Percentiles rank a stretch among this genome's conserved stretches.
phyloP scores from a whole-genome alignment of 345 rosid genomes.

The Rhizophora apiculata region DNA sequence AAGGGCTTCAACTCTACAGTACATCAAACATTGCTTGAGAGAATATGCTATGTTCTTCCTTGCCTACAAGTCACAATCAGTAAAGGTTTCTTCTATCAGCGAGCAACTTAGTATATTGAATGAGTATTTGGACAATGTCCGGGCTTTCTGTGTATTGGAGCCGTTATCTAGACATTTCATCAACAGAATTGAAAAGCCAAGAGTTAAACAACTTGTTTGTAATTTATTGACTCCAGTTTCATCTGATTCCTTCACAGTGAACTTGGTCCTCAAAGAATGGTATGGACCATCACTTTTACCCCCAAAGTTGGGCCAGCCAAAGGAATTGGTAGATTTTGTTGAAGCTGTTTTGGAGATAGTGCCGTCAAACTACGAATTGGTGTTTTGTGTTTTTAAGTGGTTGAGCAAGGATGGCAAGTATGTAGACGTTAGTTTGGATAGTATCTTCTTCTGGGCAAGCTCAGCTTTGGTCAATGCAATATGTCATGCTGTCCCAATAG shows the following conservation, averaged over 20 bases:
- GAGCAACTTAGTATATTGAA: slow-evolving; percentile 49
- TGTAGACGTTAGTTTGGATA: slow-evolving; percentile 22
- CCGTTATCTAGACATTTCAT: slow-evolving; percentile 70
- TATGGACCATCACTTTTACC: slow-evolving; percentile 76
- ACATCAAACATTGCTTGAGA: slow-evolving; percentile 55
- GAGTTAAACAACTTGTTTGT: slow-evolving; percentile 52
- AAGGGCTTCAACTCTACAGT: slow-evolving; percentile 41
- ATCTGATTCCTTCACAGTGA: slow-evolving; percentile 45
- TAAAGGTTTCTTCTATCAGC: slow-evolving; percentile 34
- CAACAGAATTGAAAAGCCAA: slow-evolving; percentile 49
- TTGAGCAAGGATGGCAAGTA: slow-evolving; percentile 28
- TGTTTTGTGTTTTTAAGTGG: slow-evolving; percentile 56
- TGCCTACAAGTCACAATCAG: slow-evolving; percentile 26
- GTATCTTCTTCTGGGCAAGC: slow-evolving; percentile 73
- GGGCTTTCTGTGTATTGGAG: slow-evolving; percentile 37
- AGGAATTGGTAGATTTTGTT: slow-evolving; percentile 77
- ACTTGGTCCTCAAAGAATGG: slow-evolving; percentile 69
- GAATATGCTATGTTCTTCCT: slow-evolving; percentile 68
- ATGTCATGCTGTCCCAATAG: slow-evolving; percentile 67
- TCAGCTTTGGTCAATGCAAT: slow-evolving; percentile 49
- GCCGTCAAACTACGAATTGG: slow-evolving; percentile 65
- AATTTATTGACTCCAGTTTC: slow-evolving; percentile 61
- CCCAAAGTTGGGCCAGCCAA: slow-evolving; percentile 38
- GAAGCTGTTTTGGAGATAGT: slow-evolving; percentile 64
- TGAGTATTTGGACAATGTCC: slow-evolving; percentile 49